These are phyloP conservation scores for Pichia manshurica DNA, from an alignment of 805 yeast genomes.

Conservation along the genomic window DNA sequence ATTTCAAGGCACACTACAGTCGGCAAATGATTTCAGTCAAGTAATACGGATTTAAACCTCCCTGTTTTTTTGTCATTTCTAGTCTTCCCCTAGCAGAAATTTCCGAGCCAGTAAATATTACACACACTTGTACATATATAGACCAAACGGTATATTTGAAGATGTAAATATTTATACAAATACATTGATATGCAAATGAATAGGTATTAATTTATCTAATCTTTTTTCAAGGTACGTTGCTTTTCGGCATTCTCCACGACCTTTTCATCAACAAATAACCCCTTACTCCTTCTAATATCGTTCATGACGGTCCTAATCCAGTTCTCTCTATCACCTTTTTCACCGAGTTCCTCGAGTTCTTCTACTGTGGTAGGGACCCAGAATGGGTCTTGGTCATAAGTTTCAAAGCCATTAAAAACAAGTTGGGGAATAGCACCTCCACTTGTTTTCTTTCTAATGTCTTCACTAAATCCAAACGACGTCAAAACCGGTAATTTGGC, in stretches of 20 bases:
- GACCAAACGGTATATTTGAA: background rate
- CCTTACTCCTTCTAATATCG: conserved; percentile 75
- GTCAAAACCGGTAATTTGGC: conserved; percentile 90
- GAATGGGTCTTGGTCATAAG: conserved; percentile 88
- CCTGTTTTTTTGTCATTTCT: too few relatives aligned
- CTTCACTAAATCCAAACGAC: conserved; percentile 95
- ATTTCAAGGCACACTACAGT: too few relatives aligned
- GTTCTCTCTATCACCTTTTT: conserved; percentile 75
- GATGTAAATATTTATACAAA: too few relatives aligned
- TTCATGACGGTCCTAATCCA: conserved; percentile 86
- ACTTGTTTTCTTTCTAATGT: conserved; percentile 84
- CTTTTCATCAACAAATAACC: conserved; percentile 83
- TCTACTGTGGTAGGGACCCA: conserved; percentile 99
- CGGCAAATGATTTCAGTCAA: too few relatives aligned
- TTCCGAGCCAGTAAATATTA: too few relatives aligned
- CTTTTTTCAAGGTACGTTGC: conserved; percentile 81
- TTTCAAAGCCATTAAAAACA: conserved; percentile 82
- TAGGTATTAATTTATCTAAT: conserved; percentile 26
- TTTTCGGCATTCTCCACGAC: conserved; percentile 90
- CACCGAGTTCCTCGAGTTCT: conserved; percentile 91
- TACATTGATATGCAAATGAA: too few relatives aligned
- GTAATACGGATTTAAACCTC: too few relatives aligned
- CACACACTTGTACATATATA: too few relatives aligned
- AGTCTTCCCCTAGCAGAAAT: too few relatives aligned
- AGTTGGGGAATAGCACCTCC: conserved; percentile 98